These are phyloP conservation scores for Seiridium unicorne DNA, from an alignment of 2,329 filamentous ascomycete genomes.

Conservation along the genomic window DNA sequence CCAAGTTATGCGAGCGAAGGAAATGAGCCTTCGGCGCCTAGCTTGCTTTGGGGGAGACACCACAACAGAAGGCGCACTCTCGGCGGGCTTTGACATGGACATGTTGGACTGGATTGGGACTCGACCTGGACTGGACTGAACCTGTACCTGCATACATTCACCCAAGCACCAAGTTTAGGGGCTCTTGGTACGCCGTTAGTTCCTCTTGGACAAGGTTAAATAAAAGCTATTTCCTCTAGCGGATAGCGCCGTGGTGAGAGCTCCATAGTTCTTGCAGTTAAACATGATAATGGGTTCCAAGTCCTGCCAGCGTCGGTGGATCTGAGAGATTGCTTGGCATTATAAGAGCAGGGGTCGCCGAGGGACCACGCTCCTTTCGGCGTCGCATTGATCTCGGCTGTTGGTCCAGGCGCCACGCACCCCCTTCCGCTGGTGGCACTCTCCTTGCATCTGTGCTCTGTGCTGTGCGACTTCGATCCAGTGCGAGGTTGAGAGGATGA, in stretches of 20 bases:
- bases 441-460: too few relatives aligned
- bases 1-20: background rate
- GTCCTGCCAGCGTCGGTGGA: too few relatives aligned
- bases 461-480: background rate
- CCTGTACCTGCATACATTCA: too few relatives aligned
- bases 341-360: background rate
- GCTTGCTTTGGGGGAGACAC: background rate
- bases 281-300: background rate
- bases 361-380: too few relatives aligned
- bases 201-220: background rate
- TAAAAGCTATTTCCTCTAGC: slow-evolving; percentile 1
- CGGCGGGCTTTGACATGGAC: too few relatives aligned
- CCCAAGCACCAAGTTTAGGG: background rate
- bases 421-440: too few relatives aligned
- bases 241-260: background rate
- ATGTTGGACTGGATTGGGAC: too few relatives aligned
- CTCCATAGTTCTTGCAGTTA: background rate
- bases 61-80: background rate
- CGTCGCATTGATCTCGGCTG: too few relatives aligned
- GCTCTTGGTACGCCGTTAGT: background rate
- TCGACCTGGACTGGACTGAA: too few relatives aligned
- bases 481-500: background rate
- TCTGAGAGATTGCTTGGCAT: background rate
- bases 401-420: too few relatives aligned
- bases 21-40: background rate